Evolutionary conservation across 495 filamentous ascomycete species (phyloP).

Genomic region (Amniculicola lignicola): DNA sequence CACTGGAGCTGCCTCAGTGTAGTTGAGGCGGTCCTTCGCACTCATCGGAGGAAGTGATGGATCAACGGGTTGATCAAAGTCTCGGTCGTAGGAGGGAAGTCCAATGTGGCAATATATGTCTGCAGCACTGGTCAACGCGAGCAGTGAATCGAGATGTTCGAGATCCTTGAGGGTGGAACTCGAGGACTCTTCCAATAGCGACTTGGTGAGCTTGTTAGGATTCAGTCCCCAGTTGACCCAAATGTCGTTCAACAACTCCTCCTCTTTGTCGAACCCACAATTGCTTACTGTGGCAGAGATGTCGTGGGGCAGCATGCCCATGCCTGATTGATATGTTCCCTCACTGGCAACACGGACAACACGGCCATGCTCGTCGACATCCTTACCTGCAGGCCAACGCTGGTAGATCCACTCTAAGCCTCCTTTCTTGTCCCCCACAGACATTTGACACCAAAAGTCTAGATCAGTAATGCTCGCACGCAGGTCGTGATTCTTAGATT

Average conservation of each 20-base stretch:
- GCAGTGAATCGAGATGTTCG: slow-evolving; percentile 13
- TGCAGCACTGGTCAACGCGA: slow-evolving; percentile 37
- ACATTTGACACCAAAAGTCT: slow-evolving; percentile 96
- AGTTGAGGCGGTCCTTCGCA: slow-evolving; percentile 61
- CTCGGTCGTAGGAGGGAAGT: slow-evolving; percentile 38
- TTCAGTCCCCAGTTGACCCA: slow-evolving; percentile 60
- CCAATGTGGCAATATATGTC: slow-evolving; percentile 39
- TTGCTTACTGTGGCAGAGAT: slow-evolving; percentile 18
- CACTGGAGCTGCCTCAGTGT: slow-evolving; percentile 58
- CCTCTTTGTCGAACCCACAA: slow-evolving; percentile 41
- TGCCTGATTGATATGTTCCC: slow-evolving; percentile 69
- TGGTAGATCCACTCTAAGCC: slow-evolving; percentile 88
- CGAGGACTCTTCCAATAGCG: background rate
- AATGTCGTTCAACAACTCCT: slow-evolving; percentile 52
- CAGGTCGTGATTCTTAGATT: slow-evolving; percentile 64
- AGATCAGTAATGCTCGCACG: slow-evolving; percentile 81
- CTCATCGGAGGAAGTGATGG: slow-evolving; percentile 57
- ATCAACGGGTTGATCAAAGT: slow-evolving; percentile 53
- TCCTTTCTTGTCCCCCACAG: slow-evolving; percentile 80
- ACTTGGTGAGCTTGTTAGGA: slow-evolving; percentile 7
- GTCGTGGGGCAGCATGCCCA: slow-evolving; percentile 70
- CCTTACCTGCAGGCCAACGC: slow-evolving; percentile 65
- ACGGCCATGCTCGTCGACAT: slow-evolving; percentile 63
- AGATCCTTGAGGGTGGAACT: background rate
- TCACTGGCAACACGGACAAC: slow-evolving; percentile 77